Base-by-base conservation (phyloP, 441 rosid genomes). In the Flueggea neowawraea region DNA sequence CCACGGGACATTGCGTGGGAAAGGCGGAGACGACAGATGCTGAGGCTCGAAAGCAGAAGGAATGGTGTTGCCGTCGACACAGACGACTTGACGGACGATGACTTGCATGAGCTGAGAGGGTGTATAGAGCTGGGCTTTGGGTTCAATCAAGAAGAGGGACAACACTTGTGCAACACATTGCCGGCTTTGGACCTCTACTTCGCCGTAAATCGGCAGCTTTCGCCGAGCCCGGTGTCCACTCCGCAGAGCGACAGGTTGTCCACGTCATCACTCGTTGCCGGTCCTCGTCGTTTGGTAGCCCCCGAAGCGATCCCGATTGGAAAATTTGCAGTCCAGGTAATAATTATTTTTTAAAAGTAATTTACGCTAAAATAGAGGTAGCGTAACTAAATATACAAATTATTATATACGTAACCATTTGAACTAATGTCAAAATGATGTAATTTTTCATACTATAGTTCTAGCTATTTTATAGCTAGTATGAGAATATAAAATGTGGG, bases 61-160 rank as follows among this genome's bases (percentile, higher is more conserved):
- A 41, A 31, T 55, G 9, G 66, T 54, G 0, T 81, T 72, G 3
- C 31, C 68, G 5, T 49, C 69, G 7, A 22, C 28, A 22, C 28
- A 22, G 82, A 75, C 0, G 82, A 72, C 53, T 74, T 95, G 75
- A 95, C 96, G 0, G 98, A 95, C 55, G 98, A 86, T 58, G 98
- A 95, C 63, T 69, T 95, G 73, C 70, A 81, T 60, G 99, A 95
- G 78, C 86, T 95, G 17, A 95, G 88, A 74, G 99, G 98, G 4
- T 86, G 96, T 69, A 91, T 95, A 52, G 99, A 95, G 79, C 91
- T 95, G 7, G 99, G 98, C 10, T 95, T 95, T 54, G 98, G 97
- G 16, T 95, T 95, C 69, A 84, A 80, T 3, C 97, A 91, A 55
- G 88, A 91, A 64, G 80, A 78, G 47, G 98, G 97, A 0, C 95